Evolutionary conservation across 1,284 basidiomycete genomes (phyloP), one percentile per base, ranked within the genome.

Genomic region (Schizopora paradoxa): DNA sequence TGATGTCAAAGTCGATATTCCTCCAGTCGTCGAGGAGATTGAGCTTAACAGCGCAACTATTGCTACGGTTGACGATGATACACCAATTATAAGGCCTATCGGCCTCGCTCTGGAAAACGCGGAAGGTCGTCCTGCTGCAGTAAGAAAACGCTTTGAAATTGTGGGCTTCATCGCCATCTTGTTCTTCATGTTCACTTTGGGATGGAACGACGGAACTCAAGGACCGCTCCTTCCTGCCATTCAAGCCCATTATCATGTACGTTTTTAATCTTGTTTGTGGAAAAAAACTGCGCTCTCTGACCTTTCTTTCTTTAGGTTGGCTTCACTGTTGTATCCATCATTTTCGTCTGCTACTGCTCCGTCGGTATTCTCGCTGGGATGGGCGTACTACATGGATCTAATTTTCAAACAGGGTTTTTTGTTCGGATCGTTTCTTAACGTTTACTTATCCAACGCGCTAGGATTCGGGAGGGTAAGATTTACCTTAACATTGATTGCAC

Each of bases 291-390:
- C 19, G 32, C 38, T 36, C 25, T 22, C 11, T 50, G 13, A 26
- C 19, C 4, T 42, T 28, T 19, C 6, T 21, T 26, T 31, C 7
- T 50, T 4, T 47, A 74, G 71, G 59, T 73, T 33, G 61, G 62
- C 16, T 72, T 67, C 45, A 56, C 65, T 23, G 51, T 70, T 44
- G 74, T 82, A 13, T 76, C 78, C 0, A 54, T 79, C 18, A 68
- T 81, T 28, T 83, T 81, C 63, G 65, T 82, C 11, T 64, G 66
- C 45, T 76, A 70, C 45, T 75, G 73, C 47, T 47, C 74, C 27
- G 79, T 81, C 54, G 36, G 58, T 57, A 7, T 32, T 34, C 13
- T 41, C 4, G 21, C 25, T 26, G 28, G 27, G 25, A 32, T 36
- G 23, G 4, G 21, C 41, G 29, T 29, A 26, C 42, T 52, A n/a